phyloP scores from a whole-genome alignment of 805 yeast species.

The Aciculoconidium aculeatum region DNA sequence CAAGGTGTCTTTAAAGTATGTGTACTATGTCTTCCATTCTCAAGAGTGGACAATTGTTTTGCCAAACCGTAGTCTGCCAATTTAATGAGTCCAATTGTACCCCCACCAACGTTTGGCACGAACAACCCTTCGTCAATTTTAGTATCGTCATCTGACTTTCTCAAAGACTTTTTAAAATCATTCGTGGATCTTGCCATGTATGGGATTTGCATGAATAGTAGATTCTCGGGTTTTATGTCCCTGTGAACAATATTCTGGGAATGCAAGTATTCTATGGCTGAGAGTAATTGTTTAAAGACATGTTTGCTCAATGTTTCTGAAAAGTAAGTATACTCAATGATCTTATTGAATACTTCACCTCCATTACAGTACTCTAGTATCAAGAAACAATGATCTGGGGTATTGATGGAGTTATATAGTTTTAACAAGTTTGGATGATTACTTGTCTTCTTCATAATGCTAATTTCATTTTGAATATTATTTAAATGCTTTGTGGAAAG shows the following conservation, averaged over 20 bases:
- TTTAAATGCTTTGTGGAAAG: conserved; percentile 47
- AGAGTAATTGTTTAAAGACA: conserved; percentile 65
- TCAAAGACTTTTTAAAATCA: conserved; percentile 21
- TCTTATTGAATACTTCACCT: conserved; percentile 77
- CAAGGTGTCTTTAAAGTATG: conserved; percentile 58
- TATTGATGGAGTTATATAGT: conserved; percentile 49
- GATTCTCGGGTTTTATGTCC: conserved; percentile 78
- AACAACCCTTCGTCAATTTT: conserved; percentile 62
- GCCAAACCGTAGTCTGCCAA: conserved; percentile 70
- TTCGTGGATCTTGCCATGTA: conserved; percentile 33
- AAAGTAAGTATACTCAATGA: conserved; percentile 71
- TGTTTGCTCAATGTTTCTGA: conserved; percentile 68
- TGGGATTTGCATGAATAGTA: conserved; percentile 55
- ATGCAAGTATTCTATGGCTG: conserved; percentile 65
- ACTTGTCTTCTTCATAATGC: conserved; percentile 57
- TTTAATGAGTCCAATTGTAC: conserved; percentile 58
- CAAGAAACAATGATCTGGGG: conserved; percentile 50
- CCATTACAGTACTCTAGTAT: conserved; percentile 67
- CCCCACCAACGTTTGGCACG: conserved; percentile 49
- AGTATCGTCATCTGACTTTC: conserved; percentile 53
- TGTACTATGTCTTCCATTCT: conserved; percentile 1
- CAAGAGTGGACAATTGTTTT: conserved; percentile 37
- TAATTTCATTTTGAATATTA: conserved; percentile 64
- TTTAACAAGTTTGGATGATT: conserved; percentile 54
- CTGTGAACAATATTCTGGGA: conserved; percentile 66